Conservation (phyloP, 306 rosid genomes). For the Hippophae tibetana region DNA sequence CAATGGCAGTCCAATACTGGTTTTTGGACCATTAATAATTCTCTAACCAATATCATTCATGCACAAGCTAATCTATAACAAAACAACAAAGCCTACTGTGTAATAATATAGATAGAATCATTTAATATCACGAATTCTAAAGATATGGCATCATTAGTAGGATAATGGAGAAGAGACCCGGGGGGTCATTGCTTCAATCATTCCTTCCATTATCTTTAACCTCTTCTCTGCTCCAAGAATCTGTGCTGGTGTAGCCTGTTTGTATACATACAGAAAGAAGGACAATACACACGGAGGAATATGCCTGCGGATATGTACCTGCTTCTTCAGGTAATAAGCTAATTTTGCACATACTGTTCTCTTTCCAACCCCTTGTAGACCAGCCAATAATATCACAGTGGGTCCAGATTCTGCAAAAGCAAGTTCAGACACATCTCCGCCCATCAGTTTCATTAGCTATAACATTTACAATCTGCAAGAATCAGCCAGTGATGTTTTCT, state of each 20-base stretch:
- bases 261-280: conserved; percentile 9
- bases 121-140: conserved; percentile 1
- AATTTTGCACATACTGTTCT: conserved; percentile 94
- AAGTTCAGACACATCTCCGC: conserved; percentile 90
- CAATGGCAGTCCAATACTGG: too few relatives aligned
- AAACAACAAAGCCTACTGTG: too few relatives aligned
- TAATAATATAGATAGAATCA: too few relatives aligned
- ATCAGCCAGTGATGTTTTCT: conserved; percentile 4
- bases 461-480: conserved; percentile 77
- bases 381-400: conserved; percentile 84
- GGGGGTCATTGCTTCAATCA: conserved; percentile 97
- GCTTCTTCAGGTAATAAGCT: conserved; percentile 85
- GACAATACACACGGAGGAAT: conserved; percentile 2
- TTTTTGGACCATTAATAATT: too few relatives aligned
- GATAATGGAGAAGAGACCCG: conserved; percentile 33
- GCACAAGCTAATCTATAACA: too few relatives aligned
- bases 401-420: conserved; percentile 69
- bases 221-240: conserved; percentile 96
- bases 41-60: too few relatives aligned
- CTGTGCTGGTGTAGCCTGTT: conserved; percentile 93
- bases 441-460: conserved; percentile 95
- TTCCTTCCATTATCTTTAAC: conserved; percentile 76
- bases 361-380: conserved; percentile 99
- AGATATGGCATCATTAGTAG: conserved; percentile 7
- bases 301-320: conserved; percentile 34